Percentiles rank a stretch among this genome's conserved stretches.
Evolutionary conservation across 2,329 filamentous ascomycete genomes (phyloP).

Genomic region (Neofusicoccum kwambonambiense): DNA sequence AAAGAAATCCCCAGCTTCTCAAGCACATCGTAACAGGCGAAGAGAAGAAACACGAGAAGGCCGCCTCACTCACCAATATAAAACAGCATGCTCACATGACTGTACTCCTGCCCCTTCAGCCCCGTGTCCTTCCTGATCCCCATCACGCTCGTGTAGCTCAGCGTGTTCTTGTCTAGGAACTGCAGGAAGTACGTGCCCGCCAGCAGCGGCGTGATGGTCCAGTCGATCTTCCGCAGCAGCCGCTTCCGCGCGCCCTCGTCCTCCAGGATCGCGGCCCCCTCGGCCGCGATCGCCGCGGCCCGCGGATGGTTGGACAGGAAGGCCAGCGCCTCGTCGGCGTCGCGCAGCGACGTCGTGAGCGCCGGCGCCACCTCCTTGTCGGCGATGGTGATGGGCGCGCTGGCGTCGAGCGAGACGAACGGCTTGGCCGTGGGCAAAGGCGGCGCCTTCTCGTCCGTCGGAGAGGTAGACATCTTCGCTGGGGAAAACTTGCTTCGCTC

Average conservation of each 20-base stretch:
- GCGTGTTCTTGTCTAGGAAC: conserved; percentile 61
- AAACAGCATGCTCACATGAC: conserved; percentile 22
- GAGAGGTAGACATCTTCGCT: neutral
- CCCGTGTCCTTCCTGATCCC: conserved; percentile 56
- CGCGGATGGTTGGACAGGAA: conserved; percentile 34
- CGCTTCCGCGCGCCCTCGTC: conserved; percentile 21
- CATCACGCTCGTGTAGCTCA: conserved; percentile 63
- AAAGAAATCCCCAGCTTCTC: too few species aligned
- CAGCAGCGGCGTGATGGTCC: conserved; percentile 30
- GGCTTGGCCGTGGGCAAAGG: neutral
- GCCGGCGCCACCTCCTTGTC: neutral
- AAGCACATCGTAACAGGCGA: neutral
- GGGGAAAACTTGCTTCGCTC: neutral
- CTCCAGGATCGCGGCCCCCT: conserved; percentile 27
- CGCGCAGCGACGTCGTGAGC: conserved; percentile 8
- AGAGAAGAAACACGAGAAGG: neutral
- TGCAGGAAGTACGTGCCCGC: conserved; percentile 64
- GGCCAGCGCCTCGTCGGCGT: conserved; percentile 38
- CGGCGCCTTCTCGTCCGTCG: neutral
- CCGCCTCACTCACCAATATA: conserved; percentile 19
- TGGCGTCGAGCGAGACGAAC: neutral
- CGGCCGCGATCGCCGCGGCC: conserved; percentile 29
- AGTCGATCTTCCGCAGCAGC: conserved; percentile 17
- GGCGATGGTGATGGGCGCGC: neutral
- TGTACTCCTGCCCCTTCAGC: conserved; percentile 27